Evolutionary conservation across 2,329 filamentous ascomycete genomes (phyloP), one percentile per base, ranked within the genome.

Genomic region (Stemphylium beticola): DNA sequence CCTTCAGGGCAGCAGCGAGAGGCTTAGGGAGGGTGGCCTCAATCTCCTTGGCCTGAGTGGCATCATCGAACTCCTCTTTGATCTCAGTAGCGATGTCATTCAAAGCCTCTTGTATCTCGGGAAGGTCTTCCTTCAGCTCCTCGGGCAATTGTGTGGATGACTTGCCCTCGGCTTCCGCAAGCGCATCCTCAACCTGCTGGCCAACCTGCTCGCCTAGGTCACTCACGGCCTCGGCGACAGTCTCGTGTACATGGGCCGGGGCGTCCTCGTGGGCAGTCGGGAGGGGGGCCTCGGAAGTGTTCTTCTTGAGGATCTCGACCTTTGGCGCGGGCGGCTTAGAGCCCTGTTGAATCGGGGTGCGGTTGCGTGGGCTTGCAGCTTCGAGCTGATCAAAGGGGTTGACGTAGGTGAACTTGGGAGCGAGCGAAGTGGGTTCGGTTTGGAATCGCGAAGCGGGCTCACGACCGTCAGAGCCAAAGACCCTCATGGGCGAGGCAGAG

Each of bases 321-420:
- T 78, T 79, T 32, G 68, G 65, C 17, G 67, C 61, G 17, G 62
- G 50, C 9, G 62, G 43, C 38, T 61, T 64, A 5, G 66, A 49
- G 31, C 53, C 53, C 9, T 68, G 68, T 33, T 66, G 61, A 8
- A 58, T 62, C 4, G 73, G 72, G 4, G 73, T 74, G 36, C 71
- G 67, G 59, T 85, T 85, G 47, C 84, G 83, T 33, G 86, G 85
- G 57, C 86, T 89, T 2, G 86, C 86, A 38, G 86, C 85, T 53
- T 86, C 83, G 57, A 91, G 77, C 66, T 88, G 82, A 53, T 90
- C 87, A 65, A 91, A 91, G 1, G 88, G 88, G 65, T 91, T 91
- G 65, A 87, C 82, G 74, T 90, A 90, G 24, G 83, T 89, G 72
- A 90, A 90, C 49, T 87, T 79, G 48, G 81, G 68, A 7, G 75